Evolutionary conservation across 352 stramenopile genomes (phyloP).

Genomic region (Phytopythium vexans): DNA sequence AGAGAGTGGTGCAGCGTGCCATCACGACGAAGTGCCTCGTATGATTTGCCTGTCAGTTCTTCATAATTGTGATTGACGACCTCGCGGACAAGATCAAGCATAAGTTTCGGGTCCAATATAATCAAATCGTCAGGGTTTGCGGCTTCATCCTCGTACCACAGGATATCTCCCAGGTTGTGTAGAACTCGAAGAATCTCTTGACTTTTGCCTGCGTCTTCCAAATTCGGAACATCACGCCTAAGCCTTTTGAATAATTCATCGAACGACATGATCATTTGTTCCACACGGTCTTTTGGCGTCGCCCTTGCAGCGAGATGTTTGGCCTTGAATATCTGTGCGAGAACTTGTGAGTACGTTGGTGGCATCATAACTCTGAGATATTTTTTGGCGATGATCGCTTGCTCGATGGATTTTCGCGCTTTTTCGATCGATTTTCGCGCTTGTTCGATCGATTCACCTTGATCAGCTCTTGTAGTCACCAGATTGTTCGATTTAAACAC

Average conservation of each 20-base stretch:
- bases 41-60: neutral
- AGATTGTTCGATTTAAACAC: constrained; percentile 5
- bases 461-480: neutral
- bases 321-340: neutral
- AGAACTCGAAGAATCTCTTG: constrained; percentile 6
- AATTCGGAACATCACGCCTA: too few relatives aligned
- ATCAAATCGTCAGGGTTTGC: neutral
- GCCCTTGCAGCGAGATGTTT: neutral
- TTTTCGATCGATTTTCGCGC: too few relatives aligned
- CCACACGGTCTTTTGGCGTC: constrained; percentile 1
- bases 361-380: constrained; percentile 6
- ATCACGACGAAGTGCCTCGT: constrained; percentile 5
- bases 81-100: constrained; percentile 16
- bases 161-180: constrained; percentile 11
- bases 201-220: neutral
- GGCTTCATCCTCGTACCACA: constrained; percentile 13
- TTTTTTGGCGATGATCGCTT: neutral
- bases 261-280: constrained; percentile 3
- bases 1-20: constrained; percentile 9
- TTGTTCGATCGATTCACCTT: neutral
- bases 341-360: neutral
- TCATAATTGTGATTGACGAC: constrained; percentile 15
- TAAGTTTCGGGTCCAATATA: constrained; percentile 9
- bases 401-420: too few relatives aligned
- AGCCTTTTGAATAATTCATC: neutral